Conservation (phyloP, 441 rosid genomes). For the Erysimum cheiri region DNA sequence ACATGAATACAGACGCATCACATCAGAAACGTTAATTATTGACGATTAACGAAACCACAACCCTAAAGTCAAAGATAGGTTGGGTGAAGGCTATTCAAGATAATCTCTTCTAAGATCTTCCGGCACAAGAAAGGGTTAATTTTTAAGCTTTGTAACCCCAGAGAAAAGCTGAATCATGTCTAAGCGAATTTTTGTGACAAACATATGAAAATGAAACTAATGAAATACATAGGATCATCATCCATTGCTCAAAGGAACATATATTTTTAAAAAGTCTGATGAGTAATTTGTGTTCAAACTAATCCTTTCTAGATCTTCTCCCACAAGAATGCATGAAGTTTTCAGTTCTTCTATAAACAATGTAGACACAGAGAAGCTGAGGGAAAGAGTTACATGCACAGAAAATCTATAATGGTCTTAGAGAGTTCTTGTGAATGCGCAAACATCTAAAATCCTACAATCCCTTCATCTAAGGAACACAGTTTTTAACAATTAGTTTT, state of each 20-base stretch:
- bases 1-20: slow-evolving; percentile 15
- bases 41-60: not conserved
- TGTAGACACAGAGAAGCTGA: slow-evolving; percentile 3
- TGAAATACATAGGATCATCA: not conserved
- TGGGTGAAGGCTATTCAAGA: not conserved
- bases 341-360: not conserved
- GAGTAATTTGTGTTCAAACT: not conserved
- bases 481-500: not conserved
- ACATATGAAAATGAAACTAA: not conserved
- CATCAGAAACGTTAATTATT: not conserved
- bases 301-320: not conserved
- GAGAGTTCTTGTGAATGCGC: not conserved
- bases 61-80: not conserved
- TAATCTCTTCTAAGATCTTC: not conserved
- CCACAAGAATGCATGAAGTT: not conserved
- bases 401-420: not conserved
- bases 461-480: not conserved
- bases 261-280: no score
- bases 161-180: not conserved
- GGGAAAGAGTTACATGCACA: not conserved
- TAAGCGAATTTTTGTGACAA: not conserved
- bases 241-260: not conserved
- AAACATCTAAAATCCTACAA: not conserved
- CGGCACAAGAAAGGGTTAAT: not conserved
- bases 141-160: not conserved